phyloP scores from a whole-genome alignment of 2,329 filamentous ascomycete species.

The Exutisphaerella laricina region DNA sequence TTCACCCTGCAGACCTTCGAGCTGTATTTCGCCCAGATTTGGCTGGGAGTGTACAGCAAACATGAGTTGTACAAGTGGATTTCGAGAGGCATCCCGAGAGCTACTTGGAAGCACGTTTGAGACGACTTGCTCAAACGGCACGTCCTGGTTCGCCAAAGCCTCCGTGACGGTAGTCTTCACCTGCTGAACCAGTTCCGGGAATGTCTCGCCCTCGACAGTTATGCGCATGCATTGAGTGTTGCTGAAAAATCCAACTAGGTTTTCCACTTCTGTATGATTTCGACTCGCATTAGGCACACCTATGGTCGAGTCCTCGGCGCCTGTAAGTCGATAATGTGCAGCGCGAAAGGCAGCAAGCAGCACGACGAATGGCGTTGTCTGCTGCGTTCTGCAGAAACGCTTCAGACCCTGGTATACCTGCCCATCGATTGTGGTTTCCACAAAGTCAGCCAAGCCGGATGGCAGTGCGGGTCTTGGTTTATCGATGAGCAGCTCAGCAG shows the following conservation, averaged over 20 bases:
- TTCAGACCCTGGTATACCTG: slow-evolving; percentile 1
- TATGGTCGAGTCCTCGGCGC: slow-evolving; percentile 6
- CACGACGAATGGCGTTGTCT: slow-evolving; percentile 5
- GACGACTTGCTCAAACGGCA: slow-evolving; percentile 9
- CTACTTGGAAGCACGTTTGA: not conserved
- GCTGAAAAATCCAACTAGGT: slow-evolving; percentile 8
- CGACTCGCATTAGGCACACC: slow-evolving; percentile 6
- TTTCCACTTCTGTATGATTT: slow-evolving; percentile 4
- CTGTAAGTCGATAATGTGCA: slow-evolving; percentile 7
- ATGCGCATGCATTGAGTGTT: slow-evolving; percentile 10
- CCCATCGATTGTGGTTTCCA: not conserved
- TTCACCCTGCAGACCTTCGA: slow-evolving; percentile 8
- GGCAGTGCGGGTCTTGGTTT: slow-evolving; percentile 3
- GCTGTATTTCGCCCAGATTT: slow-evolving; percentile 7
- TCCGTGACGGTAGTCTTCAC: slow-evolving; percentile 3
- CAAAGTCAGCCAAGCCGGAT: slow-evolving; percentile 1
- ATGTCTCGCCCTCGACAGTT: slow-evolving; percentile 4
- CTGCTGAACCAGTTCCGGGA: slow-evolving; percentile 4
- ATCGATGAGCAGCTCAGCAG: slow-evolving; percentile 7
- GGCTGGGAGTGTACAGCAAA: slow-evolving; percentile 11
- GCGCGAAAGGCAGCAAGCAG: slow-evolving; percentile 7
- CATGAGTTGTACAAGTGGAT: slow-evolving; percentile 12
- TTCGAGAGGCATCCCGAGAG: slow-evolving; percentile 6
- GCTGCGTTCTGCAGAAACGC: not conserved
- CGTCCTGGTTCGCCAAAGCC: slow-evolving; percentile 9